Evolutionary conservation across 2,329 filamentous ascomycete genomes (phyloP), one percentile per base, ranked within the genome.

Genomic region (Grosmannia clavigera): DNA sequence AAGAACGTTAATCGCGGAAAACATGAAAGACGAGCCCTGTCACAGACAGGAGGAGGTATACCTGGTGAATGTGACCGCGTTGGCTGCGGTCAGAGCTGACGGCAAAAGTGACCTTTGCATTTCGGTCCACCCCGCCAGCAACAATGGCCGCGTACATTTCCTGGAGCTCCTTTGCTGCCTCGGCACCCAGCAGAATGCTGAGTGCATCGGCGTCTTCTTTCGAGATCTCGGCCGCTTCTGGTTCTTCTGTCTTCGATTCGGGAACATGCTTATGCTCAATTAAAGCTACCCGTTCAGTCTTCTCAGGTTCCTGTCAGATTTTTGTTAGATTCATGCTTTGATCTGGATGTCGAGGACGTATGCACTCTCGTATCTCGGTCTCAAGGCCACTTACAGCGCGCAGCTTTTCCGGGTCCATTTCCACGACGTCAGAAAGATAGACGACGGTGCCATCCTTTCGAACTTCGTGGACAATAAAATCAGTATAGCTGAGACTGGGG

Each of bases 401-500:
- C 10, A 40, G 12, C 52, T 55, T 54, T 22, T 16, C 22, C 2
- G 48, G 29, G 27, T 35, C 43, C 6, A 25, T 9, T 27, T 54
- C 33, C 14, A 46, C 53, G 11, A 59, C 35, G 31, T 72, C 69
- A 5, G 60, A 77, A 56, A 96, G 76, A 71, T 92, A 90, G 58
- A 94, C 71, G 16, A 95, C 88, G 59, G 84, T 74, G 19, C 91
- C 91, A 68, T 87, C 82, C 35, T 85, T 84, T 25, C 81, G 76
- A 63, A 96, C 92, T 72, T 96, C 92, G 68, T 95, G 92, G 66
- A 96, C 92, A 66, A 94, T 78, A 67, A 96, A 96, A 71, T 96
- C 92, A 4, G 91, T 92, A 72, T 92, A 96, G 65, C 90, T 83
- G 14, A 14, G 38, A 46, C 5, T 46, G 33, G 54, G 9, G 50